Evolutionary conservation across 2,329 filamentous ascomycete genomes (phyloP).

Genomic region (Aphanocladium album): DNA sequence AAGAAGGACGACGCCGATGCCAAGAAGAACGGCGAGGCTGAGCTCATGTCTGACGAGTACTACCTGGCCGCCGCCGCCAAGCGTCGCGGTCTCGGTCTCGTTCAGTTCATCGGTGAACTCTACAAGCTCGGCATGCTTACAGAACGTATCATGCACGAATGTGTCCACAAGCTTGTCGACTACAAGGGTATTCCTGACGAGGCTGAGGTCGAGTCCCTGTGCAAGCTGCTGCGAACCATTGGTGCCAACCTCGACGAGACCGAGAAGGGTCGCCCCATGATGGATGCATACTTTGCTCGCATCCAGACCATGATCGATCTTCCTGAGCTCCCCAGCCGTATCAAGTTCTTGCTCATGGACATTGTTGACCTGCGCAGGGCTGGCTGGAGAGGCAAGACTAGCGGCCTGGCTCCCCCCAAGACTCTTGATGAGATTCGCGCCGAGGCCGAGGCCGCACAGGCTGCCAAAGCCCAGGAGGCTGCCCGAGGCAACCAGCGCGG

Average conservation of each 20-base stretch:
- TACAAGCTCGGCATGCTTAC: constrained; percentile 99
- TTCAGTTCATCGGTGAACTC: constrained; percentile 98
- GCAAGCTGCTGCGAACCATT: constrained; percentile 86
- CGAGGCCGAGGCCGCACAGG: constrained; percentile 71
- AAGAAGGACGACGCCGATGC: constrained; percentile 26
- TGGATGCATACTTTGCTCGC: constrained; percentile 89
- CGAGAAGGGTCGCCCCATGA: constrained; percentile 78
- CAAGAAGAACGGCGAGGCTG: constrained; percentile 63
- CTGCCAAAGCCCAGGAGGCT: constrained; percentile 74
- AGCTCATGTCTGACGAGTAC: constrained; percentile 91
- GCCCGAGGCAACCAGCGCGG: constrained; percentile 58
- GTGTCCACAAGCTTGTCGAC: constrained; percentile 93
- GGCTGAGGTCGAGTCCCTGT: constrained; percentile 92
- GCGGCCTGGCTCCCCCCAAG: constrained; percentile 84
- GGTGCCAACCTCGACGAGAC: constrained; percentile 78
- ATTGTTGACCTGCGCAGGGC: constrained; percentile 75
- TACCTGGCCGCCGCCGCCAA: constrained; percentile 92
- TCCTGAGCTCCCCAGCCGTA: constrained; percentile 75
- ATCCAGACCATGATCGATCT: constrained; percentile 79
- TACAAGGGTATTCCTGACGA: constrained; percentile 92
- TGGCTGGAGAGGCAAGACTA: constrained; percentile 81
- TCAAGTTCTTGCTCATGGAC: constrained; percentile 96
- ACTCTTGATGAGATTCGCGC: constrained; percentile 89
- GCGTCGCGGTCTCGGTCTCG: constrained; percentile 91
- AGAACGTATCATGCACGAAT: constrained; percentile 99